These are phyloP conservation scores for Aechmea fasciata DNA, from an alignment of 176 grass and related monocot species.

Conservation along the genomic window DNA sequence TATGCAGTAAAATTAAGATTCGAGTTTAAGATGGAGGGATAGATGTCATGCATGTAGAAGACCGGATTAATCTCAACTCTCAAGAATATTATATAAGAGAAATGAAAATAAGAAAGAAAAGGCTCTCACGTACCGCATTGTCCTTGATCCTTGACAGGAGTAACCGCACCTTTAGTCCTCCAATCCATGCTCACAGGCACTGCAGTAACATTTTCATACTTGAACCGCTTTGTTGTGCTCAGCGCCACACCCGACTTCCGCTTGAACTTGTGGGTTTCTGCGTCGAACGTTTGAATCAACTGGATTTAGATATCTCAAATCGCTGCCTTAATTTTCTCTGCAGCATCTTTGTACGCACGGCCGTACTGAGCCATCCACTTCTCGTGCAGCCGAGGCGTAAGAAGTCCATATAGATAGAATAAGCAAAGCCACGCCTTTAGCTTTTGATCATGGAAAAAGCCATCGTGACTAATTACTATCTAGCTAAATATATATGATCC, in stretches of 20 bases:
- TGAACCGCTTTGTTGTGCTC: not conserved
- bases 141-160: constrained; percentile 51
- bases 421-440: too few species aligned
- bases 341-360: constrained; percentile 31
- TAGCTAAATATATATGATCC: too few species aligned
- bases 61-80: too few species aligned
- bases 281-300: constrained; percentile 41
- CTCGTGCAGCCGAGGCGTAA: constrained; percentile 24
- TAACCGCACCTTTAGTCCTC: too few species aligned
- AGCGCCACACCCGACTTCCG: not conserved
- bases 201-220: too few species aligned
- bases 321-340: constrained; percentile 41
- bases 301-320: constrained; percentile 32
- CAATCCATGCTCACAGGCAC: too few species aligned
- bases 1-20: too few species aligned
- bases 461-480: too few species aligned
- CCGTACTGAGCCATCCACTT: constrained; percentile 50
- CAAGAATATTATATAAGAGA: too few species aligned
- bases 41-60: too few species aligned
- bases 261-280: constrained; percentile 21
- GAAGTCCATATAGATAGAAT: not conserved
- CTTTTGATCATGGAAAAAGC: too few species aligned
- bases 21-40: too few species aligned
- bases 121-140: constrained; percentile 31
- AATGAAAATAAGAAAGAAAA: not conserved